phyloP scores from a whole-genome alignment of 2,329 filamentous ascomycete genomes.

The Zasmidium cellare region DNA sequence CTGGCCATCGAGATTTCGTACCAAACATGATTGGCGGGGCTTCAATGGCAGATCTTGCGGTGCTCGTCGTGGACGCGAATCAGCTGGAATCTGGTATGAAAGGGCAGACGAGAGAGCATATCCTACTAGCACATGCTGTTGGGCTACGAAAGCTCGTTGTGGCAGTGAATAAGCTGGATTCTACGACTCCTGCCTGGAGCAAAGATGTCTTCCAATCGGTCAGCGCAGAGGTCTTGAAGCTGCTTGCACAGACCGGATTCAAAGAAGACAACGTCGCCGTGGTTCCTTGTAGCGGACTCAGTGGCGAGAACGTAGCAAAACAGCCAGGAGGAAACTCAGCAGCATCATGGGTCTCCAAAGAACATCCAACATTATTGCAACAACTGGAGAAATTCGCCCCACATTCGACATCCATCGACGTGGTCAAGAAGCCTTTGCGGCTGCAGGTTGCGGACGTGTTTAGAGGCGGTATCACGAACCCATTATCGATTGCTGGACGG shows the following conservation, averaged over 20 bases:
- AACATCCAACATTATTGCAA: conserved; percentile 68
- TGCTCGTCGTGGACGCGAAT: conserved; percentile 91
- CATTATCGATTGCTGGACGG: conserved; percentile 81
- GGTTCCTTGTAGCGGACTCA: conserved; percentile 84
- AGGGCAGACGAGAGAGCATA: conserved; percentile 93
- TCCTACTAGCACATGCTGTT: conserved; percentile 83
- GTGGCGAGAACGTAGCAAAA: conserved; percentile 79
- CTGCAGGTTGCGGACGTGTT: conserved; percentile 89
- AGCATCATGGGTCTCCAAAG: conserved; percentile 71
- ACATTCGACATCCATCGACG: conserved; percentile 41
- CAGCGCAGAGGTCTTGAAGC: conserved; percentile 75
- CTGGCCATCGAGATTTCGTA: conserved; percentile 92
- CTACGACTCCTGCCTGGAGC: conserved; percentile 69
- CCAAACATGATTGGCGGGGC: conserved; percentile 99
- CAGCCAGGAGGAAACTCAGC: conserved; percentile 49
- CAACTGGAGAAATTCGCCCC: conserved; percentile 83
- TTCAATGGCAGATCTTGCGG: conserved; percentile 91
- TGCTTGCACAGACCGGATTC: conserved; percentile 81
- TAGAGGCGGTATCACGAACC: conserved; percentile 73
- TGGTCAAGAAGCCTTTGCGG: conserved; percentile 73
- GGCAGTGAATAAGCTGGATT: conserved; percentile 93
- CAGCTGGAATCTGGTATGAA: conserved; percentile 92
- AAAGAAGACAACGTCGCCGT: conserved; percentile 78
- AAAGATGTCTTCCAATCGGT: conserved; percentile 83
- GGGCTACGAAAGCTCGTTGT: conserved; percentile 86